Evolutionary conservation across 1,139 yeast species (phyloP), one percentile per base, ranked within the genome.

Genomic region (Candida frijolesensis): DNA sequence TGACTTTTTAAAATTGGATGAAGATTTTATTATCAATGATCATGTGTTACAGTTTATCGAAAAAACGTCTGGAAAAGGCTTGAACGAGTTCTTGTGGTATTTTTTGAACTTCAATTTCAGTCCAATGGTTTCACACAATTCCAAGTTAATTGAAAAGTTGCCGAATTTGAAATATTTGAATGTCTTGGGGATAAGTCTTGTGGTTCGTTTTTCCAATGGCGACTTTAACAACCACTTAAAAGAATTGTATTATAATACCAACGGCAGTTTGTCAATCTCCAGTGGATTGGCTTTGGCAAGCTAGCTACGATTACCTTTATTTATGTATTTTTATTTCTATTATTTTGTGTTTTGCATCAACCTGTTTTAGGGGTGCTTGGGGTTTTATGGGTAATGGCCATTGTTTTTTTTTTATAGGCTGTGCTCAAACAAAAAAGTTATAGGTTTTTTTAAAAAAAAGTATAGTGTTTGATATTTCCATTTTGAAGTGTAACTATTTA

Each of bases 51-150:
- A 46, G 11, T 48, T 51, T 16, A 46, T 48, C 30, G 39, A 30
- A 16, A 49, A 42, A 22, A 44, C 54, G 7, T 34, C 43, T n/a
- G 52, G 48, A n/a, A 45, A 46, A 33, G 54, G 52, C 6, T 42
- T 51, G 29, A 49, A 51, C 44, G 50, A 51, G 15, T 49, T 46
- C 42, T 35, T 51, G 14, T 48, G 49, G 50, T 46, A 40, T 32
- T 48, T 49, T 34, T 46, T 49, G 14, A 50, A 51, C 42, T 51
- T 49, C 44, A 47, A 51, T 18, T 51, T 51, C 16, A 46, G 50
- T 30, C 50, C 54, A 5, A 50, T 51, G 18, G 49, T 44, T 7
- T 39, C 52, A 11, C 42, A 45, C 19, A 51, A 48, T 40, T 49
- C 49, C 40, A 48, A 51, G 38, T 47, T 51, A 27, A 43, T 49